Evolutionary conservation across 2,329 filamentous ascomycete species (phyloP), one percentile per base, ranked within the genome.

Genomic region (Alternaria viburni): DNA sequence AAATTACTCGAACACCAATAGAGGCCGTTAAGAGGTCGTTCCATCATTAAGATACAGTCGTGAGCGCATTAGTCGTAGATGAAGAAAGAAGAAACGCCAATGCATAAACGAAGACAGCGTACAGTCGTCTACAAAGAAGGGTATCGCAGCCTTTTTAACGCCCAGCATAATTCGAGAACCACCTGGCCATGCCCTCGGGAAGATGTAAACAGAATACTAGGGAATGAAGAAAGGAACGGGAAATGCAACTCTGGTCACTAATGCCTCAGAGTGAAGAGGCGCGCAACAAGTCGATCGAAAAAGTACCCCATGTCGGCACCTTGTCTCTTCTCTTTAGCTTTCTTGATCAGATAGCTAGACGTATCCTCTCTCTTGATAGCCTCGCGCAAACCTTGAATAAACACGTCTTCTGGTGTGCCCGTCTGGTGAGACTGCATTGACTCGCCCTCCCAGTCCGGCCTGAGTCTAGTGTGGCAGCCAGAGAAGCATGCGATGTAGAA

Each of bases 231-330:
- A 17, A 8, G 4, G 44, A 25, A 13, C 5, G 23, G 6, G 4
- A 36, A 47, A 26, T 6, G 12, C 11, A 25, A 47, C 15, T n/a
- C 9, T 13, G 25, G 23, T 4, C 19, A 5, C 63, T 60, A 68
- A 6, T 12, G 19, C 26, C 55, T 65, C 46, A 72, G 51, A 8
- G 79, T 46, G 30, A 81, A 62, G 51, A 81, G 59, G 41, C 72
- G 68, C 12, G 77, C 79, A 4, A 79, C 74, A 36, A 81, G 56
- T 25, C 79, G 66, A 59, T 81, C 79, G 54, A 81, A 81, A 59
- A 78, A 81, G 28, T 69, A 76, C 2, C 67, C 71, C 76, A 81
- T 79, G 12, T 78, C 77, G 10, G 73, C 71, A 7, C 65, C 69
- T 11, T 56, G 26, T 36, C 71, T 68, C 45, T 66, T 66, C 41